These are phyloP conservation scores for Pisolithus tinctorius DNA, from an alignment of 768 basidiomycete genomes.

Conservation along the genomic window DNA sequence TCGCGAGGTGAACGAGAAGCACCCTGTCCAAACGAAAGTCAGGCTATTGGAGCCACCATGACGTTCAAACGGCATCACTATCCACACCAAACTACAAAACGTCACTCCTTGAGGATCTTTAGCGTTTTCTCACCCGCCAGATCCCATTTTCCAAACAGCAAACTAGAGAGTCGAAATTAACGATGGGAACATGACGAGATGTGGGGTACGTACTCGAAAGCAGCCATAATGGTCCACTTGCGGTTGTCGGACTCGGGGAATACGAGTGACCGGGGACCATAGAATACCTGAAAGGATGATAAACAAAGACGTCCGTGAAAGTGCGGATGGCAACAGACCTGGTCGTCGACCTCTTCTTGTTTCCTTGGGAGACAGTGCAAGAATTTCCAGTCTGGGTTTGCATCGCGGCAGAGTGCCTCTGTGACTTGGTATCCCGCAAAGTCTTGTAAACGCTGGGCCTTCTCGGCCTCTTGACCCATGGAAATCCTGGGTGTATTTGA, in stretches of 20 bases:
- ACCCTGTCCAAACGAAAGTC: no score
- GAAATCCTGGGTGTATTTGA: conserved; percentile 64
- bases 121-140: conserved; percentile 15
- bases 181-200: neutral
- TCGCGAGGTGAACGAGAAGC: no score
- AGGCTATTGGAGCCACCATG: conserved; percentile 8
- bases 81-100: neutral
- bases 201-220: conserved; percentile 65
- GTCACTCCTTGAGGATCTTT: conserved; percentile 5
- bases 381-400: conserved; percentile 87
- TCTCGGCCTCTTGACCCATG: conserved; percentile 97
- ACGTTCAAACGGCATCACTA: no score
- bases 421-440: conserved; percentile 95
- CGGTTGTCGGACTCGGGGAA: conserved; percentile 96
- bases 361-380: conserved; percentile 95
- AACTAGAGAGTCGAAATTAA: conserved; percentile 3
- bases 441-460: conserved; percentile 74
- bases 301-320: neutral
- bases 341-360: conserved; percentile 89
- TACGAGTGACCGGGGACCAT: conserved; percentile 84
- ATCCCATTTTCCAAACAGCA: conserved; percentile 45
- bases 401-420: conserved; percentile 72
- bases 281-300: conserved; percentile 62
- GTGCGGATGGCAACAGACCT: conserved; percentile 40
- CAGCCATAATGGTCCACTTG: conserved; percentile 93